These are phyloP conservation scores for Artemisia argyi DNA, from an alignment of 129 eudicot genomes.

Conservation along the genomic window DNA sequence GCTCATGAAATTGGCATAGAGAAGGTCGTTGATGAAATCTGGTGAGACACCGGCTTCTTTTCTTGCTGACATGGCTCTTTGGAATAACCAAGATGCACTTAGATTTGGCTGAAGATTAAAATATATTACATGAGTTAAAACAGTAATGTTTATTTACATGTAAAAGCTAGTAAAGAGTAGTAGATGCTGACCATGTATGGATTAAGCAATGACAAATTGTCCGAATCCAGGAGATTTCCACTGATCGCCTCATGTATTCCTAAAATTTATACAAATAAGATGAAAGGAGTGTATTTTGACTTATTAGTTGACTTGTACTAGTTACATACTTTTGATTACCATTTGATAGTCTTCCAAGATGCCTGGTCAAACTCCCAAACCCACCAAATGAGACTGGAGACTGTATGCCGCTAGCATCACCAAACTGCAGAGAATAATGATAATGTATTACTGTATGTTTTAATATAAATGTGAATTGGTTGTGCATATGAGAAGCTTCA, in stretches of 20 bases:
- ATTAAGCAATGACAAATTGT: slow-evolving; percentile 74
- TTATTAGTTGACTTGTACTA: neutral
- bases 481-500: slow-evolving; percentile 22
- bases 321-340: slow-evolving; percentile 39
- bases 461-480: neutral
- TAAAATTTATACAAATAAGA: slow-evolving; percentile 28
- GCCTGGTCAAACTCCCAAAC: slow-evolving; percentile 98
- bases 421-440: slow-evolving; percentile 59
- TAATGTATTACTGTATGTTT: too few relatives aligned
- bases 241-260: slow-evolving; percentile 81
- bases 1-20: slow-evolving; percentile 72
- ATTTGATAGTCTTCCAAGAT: slow-evolving; percentile 79
- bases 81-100: slow-evolving; percentile 97
- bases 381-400: slow-evolving; percentile 99
- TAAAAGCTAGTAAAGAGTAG: slow-evolving; percentile 12
- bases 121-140: neutral
- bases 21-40: slow-evolving; percentile 90
- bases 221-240: slow-evolving; percentile 58
- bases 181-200: slow-evolving; percentile 80
- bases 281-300: slow-evolving; percentile 16
- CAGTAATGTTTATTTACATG: neutral
- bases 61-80: slow-evolving; percentile 98
- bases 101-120: slow-evolving; percentile 69
- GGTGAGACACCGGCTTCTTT: slow-evolving; percentile 69
- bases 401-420: slow-evolving; percentile 99